Evolutionary conservation across 2,329 filamentous ascomycete genomes (phyloP).

Genomic region (Nothomitra cinnamomea): DNA sequence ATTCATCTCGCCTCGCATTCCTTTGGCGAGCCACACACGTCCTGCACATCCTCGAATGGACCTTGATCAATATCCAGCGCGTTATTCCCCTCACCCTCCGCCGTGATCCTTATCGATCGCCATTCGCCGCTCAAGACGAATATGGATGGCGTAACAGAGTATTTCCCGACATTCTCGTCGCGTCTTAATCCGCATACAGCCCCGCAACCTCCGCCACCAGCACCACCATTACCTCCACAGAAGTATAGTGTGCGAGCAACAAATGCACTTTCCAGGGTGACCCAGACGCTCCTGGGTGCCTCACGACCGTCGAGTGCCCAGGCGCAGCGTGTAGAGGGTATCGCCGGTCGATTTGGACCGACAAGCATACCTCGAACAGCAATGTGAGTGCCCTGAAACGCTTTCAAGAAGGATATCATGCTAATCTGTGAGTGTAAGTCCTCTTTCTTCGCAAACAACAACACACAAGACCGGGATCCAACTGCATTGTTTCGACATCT

Average conservation of each 20-base stretch:
- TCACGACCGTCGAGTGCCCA: slow-evolving; percentile 36
- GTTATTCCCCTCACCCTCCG: background rate
- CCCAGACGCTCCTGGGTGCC: slow-evolving; percentile 36
- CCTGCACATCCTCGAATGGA: background rate
- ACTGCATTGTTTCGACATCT: slow-evolving; percentile 46
- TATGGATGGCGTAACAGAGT: slow-evolving; percentile 1
- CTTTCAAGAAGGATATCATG: background rate
- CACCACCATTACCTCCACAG: slow-evolving; percentile 18
- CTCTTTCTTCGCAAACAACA: slow-evolving; percentile 35
- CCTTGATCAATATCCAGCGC: background rate
- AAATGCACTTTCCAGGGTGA: slow-evolving; percentile 32
- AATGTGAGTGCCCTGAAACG: slow-evolving; percentile 7
- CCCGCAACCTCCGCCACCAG: slow-evolving; percentile 3
- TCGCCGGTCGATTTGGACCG: slow-evolving; percentile 7
- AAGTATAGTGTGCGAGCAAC: slow-evolving; percentile 28
- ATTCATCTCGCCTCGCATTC: too few relatives aligned
- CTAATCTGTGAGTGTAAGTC: slow-evolving; percentile 16
- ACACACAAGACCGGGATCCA: slow-evolving; percentile 47
- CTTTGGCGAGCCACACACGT: too few relatives aligned
- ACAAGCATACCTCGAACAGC: slow-evolving; percentile 7
- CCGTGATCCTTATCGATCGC: background rate
- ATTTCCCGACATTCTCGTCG: background rate
- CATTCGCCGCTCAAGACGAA: background rate
- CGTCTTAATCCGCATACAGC: background rate
- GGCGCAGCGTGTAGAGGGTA: slow-evolving; percentile 23